Evolutionary conservation across 768 basidiomycete genomes (phyloP).

Genomic region (Xerocomellus chrysenteron): DNA sequence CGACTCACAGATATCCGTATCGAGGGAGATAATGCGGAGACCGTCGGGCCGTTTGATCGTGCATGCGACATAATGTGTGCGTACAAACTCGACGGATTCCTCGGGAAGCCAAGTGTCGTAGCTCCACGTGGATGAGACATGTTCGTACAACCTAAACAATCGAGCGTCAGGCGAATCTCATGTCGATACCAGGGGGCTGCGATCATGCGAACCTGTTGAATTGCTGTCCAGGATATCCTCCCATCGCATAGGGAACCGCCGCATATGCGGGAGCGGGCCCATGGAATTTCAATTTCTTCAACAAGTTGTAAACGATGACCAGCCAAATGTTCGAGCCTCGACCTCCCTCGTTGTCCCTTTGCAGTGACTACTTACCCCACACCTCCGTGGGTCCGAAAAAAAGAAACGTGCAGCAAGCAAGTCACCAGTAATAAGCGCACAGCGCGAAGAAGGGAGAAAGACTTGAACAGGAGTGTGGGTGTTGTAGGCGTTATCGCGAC

Average conservation of each 20-base stretch:
- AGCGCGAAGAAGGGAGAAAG: too few species aligned
- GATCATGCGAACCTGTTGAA: constrained; percentile 40
- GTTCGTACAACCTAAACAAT: constrained; percentile 41
- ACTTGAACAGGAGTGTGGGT: too few species aligned
- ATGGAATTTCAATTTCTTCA: too few species aligned
- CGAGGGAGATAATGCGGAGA: constrained; percentile 48
- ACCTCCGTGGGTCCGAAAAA: too few species aligned
- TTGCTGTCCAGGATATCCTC: constrained; percentile 32
- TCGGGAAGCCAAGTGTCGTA: constrained; percentile 42
- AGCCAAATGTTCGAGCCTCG: too few species aligned
- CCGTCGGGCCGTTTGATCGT: constrained; percentile 44
- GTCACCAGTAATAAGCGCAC: too few species aligned
- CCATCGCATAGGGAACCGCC: constrained; percentile 13
- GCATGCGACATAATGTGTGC: constrained; percentile 48
- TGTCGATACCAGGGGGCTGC: not conserved
- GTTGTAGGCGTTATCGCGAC: too few species aligned
- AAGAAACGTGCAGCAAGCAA: too few species aligned
- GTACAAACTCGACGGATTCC: constrained; percentile 36
- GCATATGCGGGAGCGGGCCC: too few species aligned
- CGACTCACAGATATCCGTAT: constrained; percentile 46
- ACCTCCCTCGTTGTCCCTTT: too few species aligned
- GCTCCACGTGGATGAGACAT: constrained; percentile 45
- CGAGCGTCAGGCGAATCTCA: not conserved
- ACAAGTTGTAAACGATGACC: too few species aligned
- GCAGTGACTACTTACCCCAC: too few species aligned